Base-by-base conservation (phyloP, 2,329 filamentous ascomycete genomes). In the Aspergillus brunneoviolaceus region DNA sequence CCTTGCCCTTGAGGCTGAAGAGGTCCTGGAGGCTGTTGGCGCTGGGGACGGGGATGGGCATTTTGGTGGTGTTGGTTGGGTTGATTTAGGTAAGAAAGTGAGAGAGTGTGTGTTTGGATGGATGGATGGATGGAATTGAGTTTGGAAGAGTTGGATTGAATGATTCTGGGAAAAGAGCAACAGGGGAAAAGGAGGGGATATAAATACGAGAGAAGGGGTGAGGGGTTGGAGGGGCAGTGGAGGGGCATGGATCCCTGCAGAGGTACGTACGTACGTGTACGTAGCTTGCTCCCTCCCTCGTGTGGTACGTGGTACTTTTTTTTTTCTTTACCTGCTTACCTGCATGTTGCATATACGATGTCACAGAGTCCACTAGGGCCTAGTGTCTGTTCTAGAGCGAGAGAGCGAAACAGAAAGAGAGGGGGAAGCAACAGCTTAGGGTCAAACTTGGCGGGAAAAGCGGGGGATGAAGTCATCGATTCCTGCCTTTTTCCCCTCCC, bases 1-100 rank as follows among this genome's bases (percentile, higher is more conserved):
- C 76, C 61, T 77, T 77, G 67, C 80, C 80, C 58, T 80, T 78
- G 23, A 82, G 80, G 63, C 79, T 80, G 55, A 83, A 74, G 23
- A 79, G 75, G 60, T 77, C 75, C 51, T 77, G 60, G 61, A 79
- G 70, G 56, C 61, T 67, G 7, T 71, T 62, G 65, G 73, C 65
- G 51, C 70, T 47, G 64, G 75, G 76, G 58, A 78, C 65, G 57
- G 67, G 64, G 59, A 78, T 74, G 55, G 76, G 76, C 76, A 79
- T 79, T 53, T 48, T 73, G 65, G 27, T 42, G 35, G 5, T 11
- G n/a, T 12, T 42, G 23, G 27, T 10, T 27, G 27, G 5, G 12
- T 51, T 48, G 49, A 29, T 29, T 9, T 29, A 29, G 9, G 27
- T n/a, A 33, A 39, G 50, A 52, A 19, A 29, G n/a, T n/a, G 33